These are phyloP conservation scores for Dothideomycetes sp. DNA, from an alignment of 2,329 filamentous ascomycete genomes.

Conservation along the genomic window DNA sequence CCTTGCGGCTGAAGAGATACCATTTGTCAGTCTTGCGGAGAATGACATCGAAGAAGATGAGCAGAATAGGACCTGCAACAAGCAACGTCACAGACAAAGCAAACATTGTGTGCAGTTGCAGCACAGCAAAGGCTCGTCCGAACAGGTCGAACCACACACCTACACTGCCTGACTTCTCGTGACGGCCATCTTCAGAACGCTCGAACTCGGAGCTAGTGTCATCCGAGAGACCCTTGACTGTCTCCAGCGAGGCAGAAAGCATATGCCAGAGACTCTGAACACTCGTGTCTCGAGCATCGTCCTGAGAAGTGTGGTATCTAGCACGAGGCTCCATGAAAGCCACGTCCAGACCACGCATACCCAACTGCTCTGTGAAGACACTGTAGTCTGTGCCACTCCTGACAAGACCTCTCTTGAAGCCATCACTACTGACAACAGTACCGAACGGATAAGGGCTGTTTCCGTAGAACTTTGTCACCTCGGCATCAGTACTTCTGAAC, in stretches of 20 bases:
- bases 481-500: slow-evolving; percentile 79
- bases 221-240: slow-evolving; percentile 60
- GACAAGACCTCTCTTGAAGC: slow-evolving; percentile 70
- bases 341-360: slow-evolving; percentile 80
- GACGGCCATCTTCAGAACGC: slow-evolving; percentile 46
- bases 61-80: slow-evolving; percentile 64
- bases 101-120: slow-evolving; percentile 74
- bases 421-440: slow-evolving; percentile 71
- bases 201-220: slow-evolving; percentile 60
- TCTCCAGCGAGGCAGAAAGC: slow-evolving; percentile 73
- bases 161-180: slow-evolving; percentile 45
- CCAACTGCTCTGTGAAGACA: slow-evolving; percentile 67
- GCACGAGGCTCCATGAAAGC: slow-evolving; percentile 83
- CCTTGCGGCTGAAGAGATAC: slow-evolving; percentile 70
- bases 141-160: slow-evolving; percentile 95
- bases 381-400: slow-evolving; percentile 84
- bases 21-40: slow-evolving; percentile 69
- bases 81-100: slow-evolving; percentile 78
- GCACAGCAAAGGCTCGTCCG: slow-evolving; percentile 67
- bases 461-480: slow-evolving; percentile 72
- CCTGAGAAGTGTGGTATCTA: slow-evolving; percentile 83
- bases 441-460: slow-evolving; percentile 69
- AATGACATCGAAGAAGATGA: slow-evolving; percentile 60
- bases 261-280: slow-evolving; percentile 77
- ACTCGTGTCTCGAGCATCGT: slow-evolving; percentile 74